phyloP scores from a whole-genome alignment of 1,139 yeast species.

The Blastobotrys elegans region DNA sequence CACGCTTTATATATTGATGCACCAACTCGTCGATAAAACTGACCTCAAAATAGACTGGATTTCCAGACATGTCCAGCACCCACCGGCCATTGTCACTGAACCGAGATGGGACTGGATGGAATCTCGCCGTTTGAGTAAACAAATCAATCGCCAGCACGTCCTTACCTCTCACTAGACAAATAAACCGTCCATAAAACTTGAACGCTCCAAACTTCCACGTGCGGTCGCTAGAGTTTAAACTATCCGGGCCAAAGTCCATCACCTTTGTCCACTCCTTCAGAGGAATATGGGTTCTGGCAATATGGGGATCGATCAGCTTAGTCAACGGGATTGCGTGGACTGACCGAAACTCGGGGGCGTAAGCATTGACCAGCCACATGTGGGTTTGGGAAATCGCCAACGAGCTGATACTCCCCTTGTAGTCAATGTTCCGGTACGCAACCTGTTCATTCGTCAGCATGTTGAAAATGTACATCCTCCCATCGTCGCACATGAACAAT shows the following conservation, averaged over 20 bases:
- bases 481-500: constrained; percentile 1
- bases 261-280: constrained; percentile 1
- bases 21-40: constrained; percentile 1
- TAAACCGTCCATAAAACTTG: constrained; percentile 6
- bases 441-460: background rate
- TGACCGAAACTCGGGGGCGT: background rate
- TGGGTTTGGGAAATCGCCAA: constrained; percentile 6
- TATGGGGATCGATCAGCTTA: background rate
- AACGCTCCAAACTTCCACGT: constrained; percentile 10
- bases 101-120: background rate
- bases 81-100: constrained; percentile 3
- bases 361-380: constrained; percentile 8
- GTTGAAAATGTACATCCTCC: background rate
- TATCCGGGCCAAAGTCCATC: background rate
- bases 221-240: background rate
- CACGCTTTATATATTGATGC: background rate
- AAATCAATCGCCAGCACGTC: background rate
- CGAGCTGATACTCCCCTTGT: background rate
- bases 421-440: background rate
- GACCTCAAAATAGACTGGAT: constrained; percentile 4
- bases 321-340: background rate
- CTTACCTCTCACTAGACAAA: background rate
- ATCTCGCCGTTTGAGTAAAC: background rate
- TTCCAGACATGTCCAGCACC: constrained; percentile 4
- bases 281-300: background rate